A percentile compares a stretch with the other conserved stretches of the same genome.
These are phyloP conservation scores for Podila epicladia DNA, from an alignment of 192 early-diverging fungal genomes.

Conservation along the genomic window DNA sequence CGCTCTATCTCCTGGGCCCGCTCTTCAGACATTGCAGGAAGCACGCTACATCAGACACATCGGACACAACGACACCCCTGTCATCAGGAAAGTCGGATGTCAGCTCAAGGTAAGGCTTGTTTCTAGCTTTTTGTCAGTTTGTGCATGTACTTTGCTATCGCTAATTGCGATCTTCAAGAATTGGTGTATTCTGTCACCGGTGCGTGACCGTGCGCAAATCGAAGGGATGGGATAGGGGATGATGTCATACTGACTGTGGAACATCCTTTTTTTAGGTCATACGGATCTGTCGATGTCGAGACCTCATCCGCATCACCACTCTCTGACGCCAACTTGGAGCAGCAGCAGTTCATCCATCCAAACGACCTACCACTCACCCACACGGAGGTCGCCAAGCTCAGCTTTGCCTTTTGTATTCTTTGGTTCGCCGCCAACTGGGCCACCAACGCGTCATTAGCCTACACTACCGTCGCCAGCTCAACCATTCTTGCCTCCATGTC, in stretches of 20 bases:
- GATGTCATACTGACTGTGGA: neutral
- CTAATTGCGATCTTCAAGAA: neutral
- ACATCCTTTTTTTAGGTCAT: neutral
- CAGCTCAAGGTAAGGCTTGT: neutral
- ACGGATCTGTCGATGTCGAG: neutral
- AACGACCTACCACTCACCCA: slow-evolving; percentile 9
- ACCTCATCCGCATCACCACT: slow-evolving; percentile 2
- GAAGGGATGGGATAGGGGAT: neutral
- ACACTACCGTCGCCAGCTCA: slow-evolving; percentile 79
- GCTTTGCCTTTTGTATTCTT: slow-evolving; percentile 74
- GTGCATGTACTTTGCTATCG: neutral
- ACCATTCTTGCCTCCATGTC: slow-evolving; percentile 83
- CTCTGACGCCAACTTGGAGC: neutral
- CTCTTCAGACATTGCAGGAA: slow-evolving; percentile 28
- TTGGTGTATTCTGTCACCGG: neutral
- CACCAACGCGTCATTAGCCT: slow-evolving; percentile 77
- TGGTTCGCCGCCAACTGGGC: slow-evolving; percentile 87
- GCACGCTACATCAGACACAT: neutral
- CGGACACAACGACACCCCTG: neutral
- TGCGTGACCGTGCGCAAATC: neutral
- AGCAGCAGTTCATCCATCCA: neutral
- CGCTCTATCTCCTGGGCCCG: slow-evolving; percentile 70
- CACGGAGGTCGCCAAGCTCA: slow-evolving; percentile 67
- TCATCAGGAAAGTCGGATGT: neutral
- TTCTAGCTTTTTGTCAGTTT: neutral